Evolutionary conservation across 2,329 filamentous ascomycete genomes (phyloP), one percentile per base, ranked within the genome.

Genomic region (Colletotrichum cereale): DNA sequence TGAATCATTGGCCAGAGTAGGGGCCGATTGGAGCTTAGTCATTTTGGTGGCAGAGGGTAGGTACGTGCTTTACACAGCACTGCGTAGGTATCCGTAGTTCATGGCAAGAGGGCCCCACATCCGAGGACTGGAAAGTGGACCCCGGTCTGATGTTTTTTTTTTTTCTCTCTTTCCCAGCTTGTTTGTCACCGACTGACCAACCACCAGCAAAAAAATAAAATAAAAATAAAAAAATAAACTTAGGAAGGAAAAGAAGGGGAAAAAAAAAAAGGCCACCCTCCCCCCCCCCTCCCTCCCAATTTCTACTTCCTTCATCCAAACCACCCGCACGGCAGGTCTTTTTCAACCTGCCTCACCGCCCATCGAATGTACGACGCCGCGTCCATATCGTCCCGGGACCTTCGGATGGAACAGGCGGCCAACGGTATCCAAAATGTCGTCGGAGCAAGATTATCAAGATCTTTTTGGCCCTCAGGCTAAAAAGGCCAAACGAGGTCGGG

Each of bases 381-480:
- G 5, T 68, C 38, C 50, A 67, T 34, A 40, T 40, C 62, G 3
- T 63, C 65, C 65, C 68, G 58, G 47, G 58, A 71, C 44, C 31
- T 47, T 68, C 65, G 65, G 65, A 68, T 55, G 65, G 65, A 60
- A 8, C 62, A 68, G 56, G 58, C 24, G 56, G 52, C 21, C 38
- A 38, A 40, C 67, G 44, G 50, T 62, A 50, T 44, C 21, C 40
- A 38, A 18, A 52, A 71, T 71, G 68, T 71, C 68, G 58, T 63
- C 66, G 53, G 70, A 72, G 66, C 70, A 70, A 31, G 70, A 72
- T 53, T 72, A 70, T 58, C 53, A 70, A 24, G 70, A 72, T 48
- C 70, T 72, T 61, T 72, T 72, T 5, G 70, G 70, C 26, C 72
- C 72, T 29, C 72, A 72, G 48, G 72, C 72, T 48, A 73, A 73